Conservation (phyloP, 495 filamentous ascomycete genomes). For the Talaromyces wortmannii region DNA sequence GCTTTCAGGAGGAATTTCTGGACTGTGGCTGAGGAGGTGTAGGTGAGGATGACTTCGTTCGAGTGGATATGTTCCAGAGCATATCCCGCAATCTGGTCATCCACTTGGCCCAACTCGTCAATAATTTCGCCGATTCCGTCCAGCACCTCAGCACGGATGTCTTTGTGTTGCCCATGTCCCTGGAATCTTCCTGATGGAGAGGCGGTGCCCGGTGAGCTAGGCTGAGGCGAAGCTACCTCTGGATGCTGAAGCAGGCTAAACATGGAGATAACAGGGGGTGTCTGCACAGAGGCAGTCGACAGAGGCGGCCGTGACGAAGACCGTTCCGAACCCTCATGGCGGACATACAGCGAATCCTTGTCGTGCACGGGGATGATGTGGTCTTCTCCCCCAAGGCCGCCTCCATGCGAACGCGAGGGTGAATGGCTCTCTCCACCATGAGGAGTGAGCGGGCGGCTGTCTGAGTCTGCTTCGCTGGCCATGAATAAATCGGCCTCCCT, state of each 20-base stretch:
- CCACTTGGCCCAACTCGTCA: constrained; percentile 81
- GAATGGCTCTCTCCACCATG: constrained; percentile 29
- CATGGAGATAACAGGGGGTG: constrained; percentile 55
- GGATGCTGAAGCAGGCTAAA: constrained; percentile 75
- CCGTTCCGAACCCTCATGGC: constrained; percentile 26
- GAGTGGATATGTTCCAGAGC: constrained; percentile 85
- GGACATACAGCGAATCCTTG: constrained; percentile 21
- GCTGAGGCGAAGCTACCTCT: constrained; percentile 33
- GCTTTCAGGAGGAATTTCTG: constrained; percentile 83
- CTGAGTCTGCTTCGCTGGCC: constrained; percentile 38
- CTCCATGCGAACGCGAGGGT: constrained; percentile 7
- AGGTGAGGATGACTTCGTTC: constrained; percentile 81
- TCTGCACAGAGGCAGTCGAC: constrained; percentile 41
- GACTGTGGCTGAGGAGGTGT: constrained; percentile 72
- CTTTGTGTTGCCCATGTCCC: constrained; percentile 31
- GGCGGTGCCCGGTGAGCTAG: constrained; percentile 35
- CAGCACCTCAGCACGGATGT: constrained; percentile 80
- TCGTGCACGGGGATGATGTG: constrained; percentile 11
- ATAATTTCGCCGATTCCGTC: constrained; percentile 86
- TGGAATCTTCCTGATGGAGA: constrained; percentile 33
- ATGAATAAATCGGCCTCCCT: constrained; percentile 58
- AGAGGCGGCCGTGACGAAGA: constrained; percentile 48
- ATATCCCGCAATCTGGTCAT: constrained; percentile 81
- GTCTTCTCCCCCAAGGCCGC: neutral
- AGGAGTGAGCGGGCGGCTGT: constrained; percentile 44